A percentile compares a stretch with the other conserved stretches of the same genome.
Conservation (phyloP, 257 asterid genomes). For the Ehretia macrophylla region DNA sequence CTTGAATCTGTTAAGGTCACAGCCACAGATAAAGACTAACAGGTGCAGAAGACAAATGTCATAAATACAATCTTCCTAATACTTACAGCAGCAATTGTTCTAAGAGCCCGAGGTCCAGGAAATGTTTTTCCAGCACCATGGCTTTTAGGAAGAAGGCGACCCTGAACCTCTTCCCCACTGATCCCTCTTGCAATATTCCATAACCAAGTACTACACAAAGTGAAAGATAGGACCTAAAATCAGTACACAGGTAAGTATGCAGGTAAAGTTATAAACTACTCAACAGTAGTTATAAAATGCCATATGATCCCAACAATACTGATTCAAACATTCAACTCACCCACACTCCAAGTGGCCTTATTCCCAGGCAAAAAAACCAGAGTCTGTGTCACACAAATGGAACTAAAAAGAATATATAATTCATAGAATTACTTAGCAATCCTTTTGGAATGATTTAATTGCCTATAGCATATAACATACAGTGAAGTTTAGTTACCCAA, state of each 20-base stretch:
- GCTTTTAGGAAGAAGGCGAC: conserved; percentile 93
- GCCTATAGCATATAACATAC: too few relatives aligned
- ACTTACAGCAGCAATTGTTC: conserved; percentile 53
- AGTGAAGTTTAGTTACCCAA: not conserved
- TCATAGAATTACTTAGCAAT: not conserved
- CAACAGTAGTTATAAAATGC: not conserved
- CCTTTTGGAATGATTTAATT: not conserved
- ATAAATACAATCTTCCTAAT: not conserved
- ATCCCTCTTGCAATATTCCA: conserved; percentile 91
- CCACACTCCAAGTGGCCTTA: too few relatives aligned
- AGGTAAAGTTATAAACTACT: not conserved
- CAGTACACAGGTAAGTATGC: not conserved
- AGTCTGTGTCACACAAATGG: not conserved
- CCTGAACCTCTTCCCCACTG: conserved; percentile 87
- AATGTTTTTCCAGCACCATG: conserved; percentile 97
- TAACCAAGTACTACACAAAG: conserved; percentile 74
- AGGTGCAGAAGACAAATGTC: conserved; percentile 2
- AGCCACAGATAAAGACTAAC: not conserved
- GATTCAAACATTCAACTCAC: not conserved
- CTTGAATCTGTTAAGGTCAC: not conserved
- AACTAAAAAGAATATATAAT: not conserved
- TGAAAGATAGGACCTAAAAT: conserved; percentile 2
- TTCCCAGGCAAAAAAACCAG: too few relatives aligned
- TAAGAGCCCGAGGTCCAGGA: conserved; percentile 88
- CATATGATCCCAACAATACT: not conserved